Evolutionary conservation across 1,284 basidiomycete species (phyloP), one percentile per base, ranked within the genome.

Genomic region (Cutaneotrichosporon mucoides): DNA sequence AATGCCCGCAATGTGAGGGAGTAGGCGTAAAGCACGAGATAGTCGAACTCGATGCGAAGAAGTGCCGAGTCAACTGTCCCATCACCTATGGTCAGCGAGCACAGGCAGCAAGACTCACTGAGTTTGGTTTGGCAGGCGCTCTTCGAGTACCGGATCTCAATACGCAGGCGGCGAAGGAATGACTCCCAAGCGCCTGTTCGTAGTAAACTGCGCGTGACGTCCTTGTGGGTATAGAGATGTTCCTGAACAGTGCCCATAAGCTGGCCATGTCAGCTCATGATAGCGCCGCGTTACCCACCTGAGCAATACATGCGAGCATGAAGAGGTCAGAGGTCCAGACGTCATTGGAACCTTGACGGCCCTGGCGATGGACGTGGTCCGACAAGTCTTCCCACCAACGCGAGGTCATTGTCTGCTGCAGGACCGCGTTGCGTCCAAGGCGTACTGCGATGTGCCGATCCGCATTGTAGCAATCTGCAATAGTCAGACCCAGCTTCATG

Each of bases 301-400:
- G 51, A 2, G 51, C 47, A 10, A 49, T 47, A 43, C 43, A 45
- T 7, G 53, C 53, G 11, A 54, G 42, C 34, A 54, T 58, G 51
- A 56, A 62, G 1, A 42, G 36, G 42, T 62, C 61, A 1, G 61
- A 62, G 0, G 50, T 49, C 36, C 40, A 53, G 35, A 53, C 45
- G 9, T 62, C 57, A 41, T 45, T 40, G 8, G 24, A 15, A 8
- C 47, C 46, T 8, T 47, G 13, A 9, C 34, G 52, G 16, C 36
- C 15, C 16, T 46, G 33, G 38, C 45, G 16, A 7, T 43, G 44
- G 35, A 61, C 52, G 12, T 54, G 36, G 9, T n/a, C 52, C 2
- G 59, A 56, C n/a, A 61, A 37, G 4, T 37, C 34, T 16, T 62
- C 61, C 61, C 61, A 62, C 61, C 61, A 62, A 4, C 57, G 61